Conservation (phyloP, 169 alveolate species). For the Cryptosporidium muris region DNA sequence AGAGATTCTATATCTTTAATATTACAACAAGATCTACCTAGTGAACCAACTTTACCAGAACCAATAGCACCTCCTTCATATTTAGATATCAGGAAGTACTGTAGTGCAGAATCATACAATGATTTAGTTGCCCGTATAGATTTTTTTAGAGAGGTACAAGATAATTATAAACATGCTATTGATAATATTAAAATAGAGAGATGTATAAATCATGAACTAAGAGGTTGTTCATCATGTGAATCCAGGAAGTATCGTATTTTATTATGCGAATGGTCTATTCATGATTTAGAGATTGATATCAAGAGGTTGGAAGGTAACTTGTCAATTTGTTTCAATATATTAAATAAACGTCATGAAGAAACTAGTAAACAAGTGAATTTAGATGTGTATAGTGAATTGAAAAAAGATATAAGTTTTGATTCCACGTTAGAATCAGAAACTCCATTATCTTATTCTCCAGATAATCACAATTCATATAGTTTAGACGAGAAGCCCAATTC, state of each 20-base stretch:
- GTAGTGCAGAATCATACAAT: slow-evolving; percentile 8
- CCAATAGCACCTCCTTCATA: slow-evolving; percentile 42
- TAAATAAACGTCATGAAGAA: not conserved
- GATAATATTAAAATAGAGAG: not conserved
- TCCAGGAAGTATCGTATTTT: slow-evolving; percentile 6
- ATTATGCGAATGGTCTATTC: slow-evolving; percentile 23
- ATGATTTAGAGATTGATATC: slow-evolving; percentile 30
- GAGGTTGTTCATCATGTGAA: slow-evolving; percentile 53
- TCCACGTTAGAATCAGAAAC: too few species aligned
- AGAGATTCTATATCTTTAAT: slow-evolving; percentile 34
- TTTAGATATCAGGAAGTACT: slow-evolving; percentile 21
- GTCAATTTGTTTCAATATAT: slow-evolving; percentile 10
- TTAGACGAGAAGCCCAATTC: too few species aligned
- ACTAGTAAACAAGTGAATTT: not conserved
- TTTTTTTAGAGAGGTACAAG: slow-evolving; percentile 39
- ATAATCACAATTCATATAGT: too few species aligned
- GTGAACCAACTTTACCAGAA: slow-evolving; percentile 16
- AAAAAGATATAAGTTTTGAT: too few species aligned
- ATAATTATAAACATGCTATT: slow-evolving; percentile 1
- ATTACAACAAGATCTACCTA: slow-evolving; percentile 17
- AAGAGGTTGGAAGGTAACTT: slow-evolving; percentile 32
- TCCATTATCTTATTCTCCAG: too few species aligned
- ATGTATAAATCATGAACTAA: slow-evolving; percentile 30
- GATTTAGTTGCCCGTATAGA: slow-evolving; percentile 1
- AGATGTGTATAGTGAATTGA: not conserved